These are phyloP conservation scores for Anastatica hierochuntica DNA, from an alignment of 345 rosid species.

Conservation along the genomic window DNA sequence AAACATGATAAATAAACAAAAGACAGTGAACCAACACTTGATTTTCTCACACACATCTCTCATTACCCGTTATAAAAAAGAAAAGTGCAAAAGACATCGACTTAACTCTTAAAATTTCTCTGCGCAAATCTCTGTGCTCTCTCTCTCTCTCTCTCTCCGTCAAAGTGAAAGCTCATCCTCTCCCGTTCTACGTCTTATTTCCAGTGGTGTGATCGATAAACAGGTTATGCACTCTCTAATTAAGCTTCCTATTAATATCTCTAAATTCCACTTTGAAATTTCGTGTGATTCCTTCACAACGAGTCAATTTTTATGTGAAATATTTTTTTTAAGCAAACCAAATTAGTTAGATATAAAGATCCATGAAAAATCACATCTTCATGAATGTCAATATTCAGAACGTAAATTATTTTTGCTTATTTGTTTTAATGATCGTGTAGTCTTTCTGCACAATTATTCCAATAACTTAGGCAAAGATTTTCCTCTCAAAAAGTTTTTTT, in stretches of 20 bases:
- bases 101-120: conserved; percentile 13
- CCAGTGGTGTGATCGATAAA: no score
- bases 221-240: conserved; percentile 4
- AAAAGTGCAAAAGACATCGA: conserved; percentile 13
- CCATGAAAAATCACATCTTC: neutral
- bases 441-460: no score
- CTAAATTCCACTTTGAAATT: neutral
- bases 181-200: no score
- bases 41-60: conserved; percentile 14
- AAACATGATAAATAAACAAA: neutral
- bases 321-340: neutral
- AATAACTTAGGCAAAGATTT: no score
- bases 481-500: no score
- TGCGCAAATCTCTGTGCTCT: neutral
- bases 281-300: no score
- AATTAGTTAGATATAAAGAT: neutral
- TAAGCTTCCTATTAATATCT: no score
- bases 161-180: no score
- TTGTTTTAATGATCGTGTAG: no score
- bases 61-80: conserved; percentile 8
- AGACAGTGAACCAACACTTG: conserved; percentile 18
- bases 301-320: neutral
- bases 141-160: conserved; percentile 5
- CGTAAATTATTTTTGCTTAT: neutral
- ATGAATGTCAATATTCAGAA: neutral